Evolutionary conservation across 345 rosid species (phyloP), one percentile per base, ranked within the genome.

Genomic region (Odontarrhena argentea): DNA sequence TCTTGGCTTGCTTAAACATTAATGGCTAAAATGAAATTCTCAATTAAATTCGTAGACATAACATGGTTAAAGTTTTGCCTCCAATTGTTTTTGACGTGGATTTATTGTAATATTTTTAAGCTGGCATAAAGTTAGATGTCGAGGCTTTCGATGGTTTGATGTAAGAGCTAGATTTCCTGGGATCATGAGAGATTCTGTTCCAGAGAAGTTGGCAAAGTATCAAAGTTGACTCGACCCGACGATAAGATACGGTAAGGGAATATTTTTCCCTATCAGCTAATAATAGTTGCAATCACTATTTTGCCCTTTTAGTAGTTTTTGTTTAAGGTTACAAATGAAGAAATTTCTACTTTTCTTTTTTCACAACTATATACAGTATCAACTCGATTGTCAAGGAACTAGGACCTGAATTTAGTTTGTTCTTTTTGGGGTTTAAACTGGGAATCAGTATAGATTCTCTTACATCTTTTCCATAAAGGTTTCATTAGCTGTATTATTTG

Each of bases 131-230:
- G 66, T 37, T 34, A 10, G 25, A 57, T 3, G 35, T 47, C n/a
- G 38, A 46, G 64, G 53, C 49, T 12, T 71, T 48, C 13, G 45
- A 48, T 71, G 14, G 59, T 22, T 13, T 63, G 46, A 38, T 44
- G 14, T 28, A 8, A 56, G 60, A 51, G 60, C 12, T 41, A 52
- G 37, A 41, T 42, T 24, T 65, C 13, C 30, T 55, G 45, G 52
- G 59, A 71, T 58, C 47, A 12, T 14, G 34, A 55, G 59, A 65
- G 60, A 65, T 73, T 73, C 67, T 65, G 15, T 65, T 42, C 61
- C 24, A 15, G 50, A 57, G 42, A 73, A 65, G 69, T 63, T 54
- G 69, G 76, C 56, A 65, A 73, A 65, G 71, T 58, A 73, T 58
- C 71, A 51, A 44, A 14, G 38, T 58, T 65, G 76, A 73, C 71